These are phyloP conservation scores for Olyra latifolia DNA, from an alignment of 176 grass and related monocot species.

Conservation along the genomic window DNA sequence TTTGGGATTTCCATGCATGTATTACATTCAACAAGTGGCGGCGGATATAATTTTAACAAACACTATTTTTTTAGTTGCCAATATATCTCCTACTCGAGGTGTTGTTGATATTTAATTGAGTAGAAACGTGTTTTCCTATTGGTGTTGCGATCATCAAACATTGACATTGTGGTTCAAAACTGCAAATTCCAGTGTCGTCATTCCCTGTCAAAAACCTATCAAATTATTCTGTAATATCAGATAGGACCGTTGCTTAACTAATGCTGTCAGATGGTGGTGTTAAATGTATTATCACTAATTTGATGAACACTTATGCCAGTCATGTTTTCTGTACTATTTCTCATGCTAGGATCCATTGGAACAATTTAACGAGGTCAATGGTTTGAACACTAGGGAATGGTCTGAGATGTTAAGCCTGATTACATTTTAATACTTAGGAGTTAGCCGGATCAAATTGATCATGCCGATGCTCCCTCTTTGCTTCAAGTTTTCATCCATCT, in stretches of 20 bases:
- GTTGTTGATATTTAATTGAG: background rate
- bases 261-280: background rate
- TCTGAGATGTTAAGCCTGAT: background rate
- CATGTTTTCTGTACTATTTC: background rate
- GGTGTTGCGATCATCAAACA: background rate
- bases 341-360: background rate
- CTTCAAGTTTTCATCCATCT: background rate
- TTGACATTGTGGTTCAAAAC: background rate
- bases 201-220: background rate
- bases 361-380: background rate
- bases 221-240: background rate
- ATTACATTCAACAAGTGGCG: too few relatives aligned
- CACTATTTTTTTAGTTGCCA: too few relatives aligned
- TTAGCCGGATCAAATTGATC: background rate
- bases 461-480: background rate
- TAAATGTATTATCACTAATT: background rate
- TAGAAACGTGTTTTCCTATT: background rate
- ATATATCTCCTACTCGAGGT: too few relatives aligned
- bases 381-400: background rate
- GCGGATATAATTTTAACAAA: too few relatives aligned
- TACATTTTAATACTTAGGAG: background rate
- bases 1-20: too few relatives aligned
- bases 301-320: background rate
- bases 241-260: background rate
- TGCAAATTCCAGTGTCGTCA: background rate